Evolutionary conservation across 306 rosid species (phyloP).

Genomic region (Clitoria ternatea): DNA sequence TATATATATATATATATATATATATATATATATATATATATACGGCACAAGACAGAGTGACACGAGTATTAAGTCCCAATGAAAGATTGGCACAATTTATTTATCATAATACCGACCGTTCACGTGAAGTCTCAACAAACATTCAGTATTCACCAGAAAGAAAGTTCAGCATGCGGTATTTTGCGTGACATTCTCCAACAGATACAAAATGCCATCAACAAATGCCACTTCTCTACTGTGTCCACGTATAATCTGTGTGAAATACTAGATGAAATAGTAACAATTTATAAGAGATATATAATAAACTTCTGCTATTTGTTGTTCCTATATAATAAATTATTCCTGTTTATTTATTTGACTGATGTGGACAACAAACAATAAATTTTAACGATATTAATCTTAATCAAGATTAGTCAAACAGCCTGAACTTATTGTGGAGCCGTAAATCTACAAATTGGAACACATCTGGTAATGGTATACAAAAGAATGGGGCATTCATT

Average conservation of each 20-base stretch:
- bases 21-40: too few relatives aligned
- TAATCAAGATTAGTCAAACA: neutral
- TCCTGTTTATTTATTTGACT: too few relatives aligned
- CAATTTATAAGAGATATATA: too few relatives aligned
- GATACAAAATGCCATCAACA: constrained; percentile 1
- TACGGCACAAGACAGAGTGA: neutral
- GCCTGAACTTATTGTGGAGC: constrained; percentile 7
- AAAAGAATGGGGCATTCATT: constrained; percentile 33
- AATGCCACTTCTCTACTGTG: too few relatives aligned
- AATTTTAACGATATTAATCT: constrained; percentile 8
- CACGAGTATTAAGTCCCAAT: neutral
- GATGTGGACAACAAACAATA: too few relatives aligned
- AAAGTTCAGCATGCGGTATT: too few relatives aligned
- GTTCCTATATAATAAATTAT: too few relatives aligned
- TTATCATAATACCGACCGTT: neutral
- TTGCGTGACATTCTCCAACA: constrained; percentile 3
- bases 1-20: too few relatives aligned
- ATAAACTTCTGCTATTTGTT: too few relatives aligned
- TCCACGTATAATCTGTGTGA: too few relatives aligned
- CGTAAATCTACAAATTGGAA: constrained; percentile 23
- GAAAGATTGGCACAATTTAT: neutral
- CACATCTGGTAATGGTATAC: constrained; percentile 29
- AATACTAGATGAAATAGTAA: too few relatives aligned
- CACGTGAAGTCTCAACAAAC: neutral
- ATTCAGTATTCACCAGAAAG: neutral